These are phyloP conservation scores for Phytophthora sansomeana DNA, from an alignment of 352 stramenopile genomes.

Conservation along the genomic window DNA sequence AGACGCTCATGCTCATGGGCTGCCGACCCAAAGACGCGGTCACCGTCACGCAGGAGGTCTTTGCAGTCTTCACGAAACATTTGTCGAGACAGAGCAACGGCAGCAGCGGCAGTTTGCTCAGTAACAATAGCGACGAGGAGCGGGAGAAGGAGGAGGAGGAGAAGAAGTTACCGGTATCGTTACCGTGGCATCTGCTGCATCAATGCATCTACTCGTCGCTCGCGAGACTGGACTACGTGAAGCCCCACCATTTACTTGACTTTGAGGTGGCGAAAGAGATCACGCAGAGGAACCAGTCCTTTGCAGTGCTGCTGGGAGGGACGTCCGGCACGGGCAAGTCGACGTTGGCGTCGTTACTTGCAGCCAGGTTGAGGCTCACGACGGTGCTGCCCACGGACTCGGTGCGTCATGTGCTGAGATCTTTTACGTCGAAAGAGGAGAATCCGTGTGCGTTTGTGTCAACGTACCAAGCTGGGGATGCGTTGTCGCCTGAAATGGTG, in stretches of 20 bases:
- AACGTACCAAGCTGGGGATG: constrained; percentile 89
- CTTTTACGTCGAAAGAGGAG: constrained; percentile 84
- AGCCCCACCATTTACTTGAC: constrained; percentile 86
- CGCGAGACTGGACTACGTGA: constrained; percentile 83
- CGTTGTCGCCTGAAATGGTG: constrained; percentile 58
- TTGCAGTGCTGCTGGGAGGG: constrained; percentile 86
- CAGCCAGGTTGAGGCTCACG: constrained; percentile 78
- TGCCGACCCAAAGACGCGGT: constrained; percentile 81
- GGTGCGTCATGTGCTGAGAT: constrained; percentile 82
- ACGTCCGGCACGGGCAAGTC: constrained; percentile 90
- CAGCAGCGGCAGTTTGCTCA: constrained; percentile 17
- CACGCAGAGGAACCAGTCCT: constrained; percentile 86
- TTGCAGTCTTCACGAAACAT: constrained; percentile 68
- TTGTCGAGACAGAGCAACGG: constrained; percentile 24
- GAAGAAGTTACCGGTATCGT: constrained; percentile 17
- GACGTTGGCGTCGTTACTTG: constrained; percentile 82
- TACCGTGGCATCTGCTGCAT: constrained; percentile 82
- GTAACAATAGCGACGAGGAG: constrained; percentile 26
- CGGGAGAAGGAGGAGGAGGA: constrained; percentile 2
- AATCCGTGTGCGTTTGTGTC: constrained; percentile 87
- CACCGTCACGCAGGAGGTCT: constrained; percentile 73
- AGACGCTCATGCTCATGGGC: constrained; percentile 91
- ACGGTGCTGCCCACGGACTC: constrained; percentile 89
- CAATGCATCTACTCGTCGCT: constrained; percentile 86
- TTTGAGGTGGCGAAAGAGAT: constrained; percentile 89